Percentiles rank a stretch among this genome's conserved stretches.
phyloP scores from a whole-genome alignment of 768 basidiomycete genomes.

The Boletellus ananas region DNA sequence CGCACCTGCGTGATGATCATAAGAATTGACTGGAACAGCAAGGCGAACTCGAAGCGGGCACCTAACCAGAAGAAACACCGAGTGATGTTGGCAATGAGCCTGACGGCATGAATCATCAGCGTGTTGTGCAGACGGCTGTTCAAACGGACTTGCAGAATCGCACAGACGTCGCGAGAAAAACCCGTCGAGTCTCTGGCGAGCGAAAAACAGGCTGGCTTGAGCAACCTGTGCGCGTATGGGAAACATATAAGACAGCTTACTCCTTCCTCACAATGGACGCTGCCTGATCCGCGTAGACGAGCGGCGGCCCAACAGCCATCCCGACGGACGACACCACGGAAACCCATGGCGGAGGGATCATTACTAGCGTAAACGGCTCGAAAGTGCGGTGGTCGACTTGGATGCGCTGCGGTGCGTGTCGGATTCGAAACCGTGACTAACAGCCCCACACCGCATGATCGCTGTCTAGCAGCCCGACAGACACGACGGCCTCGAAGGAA shows the following conservation, averaged over 20 bases:
- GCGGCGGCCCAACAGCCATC: constrained; percentile 82
- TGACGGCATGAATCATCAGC: constrained; percentile 27
- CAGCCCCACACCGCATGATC: neutral
- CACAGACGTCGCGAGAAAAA: constrained; percentile 84
- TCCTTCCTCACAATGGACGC: constrained; percentile 76
- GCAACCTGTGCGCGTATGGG: neutral
- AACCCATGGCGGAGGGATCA: constrained; percentile 58
- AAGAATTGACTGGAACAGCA: constrained; percentile 77
- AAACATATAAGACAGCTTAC: constrained; percentile 33
- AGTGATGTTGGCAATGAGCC: constrained; percentile 79
- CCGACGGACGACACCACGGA: constrained; percentile 65
- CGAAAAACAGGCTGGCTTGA: constrained; percentile 6
- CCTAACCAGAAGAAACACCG: constrained; percentile 92
- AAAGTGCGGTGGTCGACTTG: neutral
- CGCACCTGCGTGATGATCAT: constrained; percentile 83
- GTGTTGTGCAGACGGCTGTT: neutral
- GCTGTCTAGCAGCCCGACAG: too few species aligned
- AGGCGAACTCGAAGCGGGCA: constrained; percentile 67
- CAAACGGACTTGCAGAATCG: constrained; percentile 56
- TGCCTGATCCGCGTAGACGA: constrained; percentile 83
- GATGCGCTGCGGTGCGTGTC: neutral
- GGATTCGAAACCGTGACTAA: constrained; percentile 12
- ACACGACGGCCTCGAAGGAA: too few species aligned
- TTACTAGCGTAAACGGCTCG: constrained; percentile 9
- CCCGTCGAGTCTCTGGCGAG: constrained; percentile 70